Evolutionary conservation across 345 rosid genomes (phyloP).

Genomic region (Cardamine chenopodiifolia): DNA sequence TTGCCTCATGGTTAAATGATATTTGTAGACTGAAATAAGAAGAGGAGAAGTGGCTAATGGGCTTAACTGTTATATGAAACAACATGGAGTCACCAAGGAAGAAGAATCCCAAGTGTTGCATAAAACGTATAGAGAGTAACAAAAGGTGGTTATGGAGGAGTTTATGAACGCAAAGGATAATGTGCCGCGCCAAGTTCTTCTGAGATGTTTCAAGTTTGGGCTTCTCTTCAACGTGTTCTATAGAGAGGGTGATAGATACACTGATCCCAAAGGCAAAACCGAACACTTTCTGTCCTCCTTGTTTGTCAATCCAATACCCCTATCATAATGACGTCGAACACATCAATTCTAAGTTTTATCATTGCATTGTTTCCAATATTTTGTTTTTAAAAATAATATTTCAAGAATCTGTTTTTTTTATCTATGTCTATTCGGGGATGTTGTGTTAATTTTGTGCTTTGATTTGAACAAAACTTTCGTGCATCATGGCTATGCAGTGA

Average conservation of each 20-base stretch:
- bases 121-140: background rate
- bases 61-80: conserved; percentile 15
- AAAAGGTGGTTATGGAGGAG: conserved; percentile 5
- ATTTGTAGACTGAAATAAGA: background rate
- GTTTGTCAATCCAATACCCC: conserved; percentile 3
- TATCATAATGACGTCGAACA: background rate
- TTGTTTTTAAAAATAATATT: too few relatives aligned
- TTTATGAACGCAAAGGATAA: background rate
- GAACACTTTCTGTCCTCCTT: conserved; percentile 15
- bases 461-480: too few relatives aligned
- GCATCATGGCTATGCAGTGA: too few relatives aligned
- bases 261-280: conserved; percentile 15
- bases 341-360: background rate
- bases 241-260: conserved; percentile 20
- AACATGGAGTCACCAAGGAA: conserved; percentile 13
- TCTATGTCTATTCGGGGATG: too few relatives aligned
- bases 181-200: conserved; percentile 6
- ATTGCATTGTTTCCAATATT: too few relatives aligned
- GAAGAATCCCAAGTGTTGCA: background rate
- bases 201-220: background rate
- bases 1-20: too few relatives aligned
- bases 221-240: background rate
- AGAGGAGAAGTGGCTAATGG: conserved; percentile 36
- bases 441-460: too few relatives aligned
- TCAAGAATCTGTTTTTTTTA: too few relatives aligned